Evolutionary conservation across 768 basidiomycete genomes (phyloP), one percentile per base, ranked within the genome.

Genomic region (Sistotremastrum niveocremeum): DNA sequence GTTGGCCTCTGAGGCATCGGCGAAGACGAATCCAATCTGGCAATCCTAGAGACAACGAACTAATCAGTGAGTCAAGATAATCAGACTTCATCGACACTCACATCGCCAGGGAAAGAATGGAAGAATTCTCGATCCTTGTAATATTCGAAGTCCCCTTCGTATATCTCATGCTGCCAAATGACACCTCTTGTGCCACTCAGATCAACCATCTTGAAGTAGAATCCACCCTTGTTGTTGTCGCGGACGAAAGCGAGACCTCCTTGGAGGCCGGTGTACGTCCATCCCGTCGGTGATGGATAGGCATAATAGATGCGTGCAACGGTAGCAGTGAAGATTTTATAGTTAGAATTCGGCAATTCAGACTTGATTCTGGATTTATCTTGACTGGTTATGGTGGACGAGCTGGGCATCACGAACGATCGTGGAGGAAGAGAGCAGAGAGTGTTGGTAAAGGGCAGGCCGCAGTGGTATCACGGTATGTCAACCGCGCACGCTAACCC

Each of bases 81-180:
- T 47, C 6, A 48, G 43, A 49, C 35, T 8, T 5, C 46, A 41
- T 35, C 7, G 44, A n/a, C n/a, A 73, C 91, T 63, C 57, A 94
- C 93, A 67, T 99, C 93, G 44, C 87, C 83, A 3, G 81, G 70
- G 62, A 95, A 97, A 1, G 89, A 81, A 65, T 94, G 87, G 57
- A 98, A 95, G 73, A 81, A 93, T 2, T 82, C 73, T 49, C 90
- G 70, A 59, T 98, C 94, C 56, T 83, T 73, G 56, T 75, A 66
- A 58, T 89, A 88, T 47, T 84, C 77, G 51, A 94, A 74, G 20
- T 20, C 20, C 33, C 77, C 79, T 29, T 82, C 70, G 54, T 90
- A 94, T 4, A 97, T 63, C 60, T 94, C 90, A 52, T 95, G 87
- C 48, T 89, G 79, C 94, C 94, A 99, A 38, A 90, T 77, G 20